Percentiles rank a stretch among this genome's conserved stretches.
phyloP scores from a whole-genome alignment of 306 rosid genomes.

The Cotoneaster glaucophyllus region DNA sequence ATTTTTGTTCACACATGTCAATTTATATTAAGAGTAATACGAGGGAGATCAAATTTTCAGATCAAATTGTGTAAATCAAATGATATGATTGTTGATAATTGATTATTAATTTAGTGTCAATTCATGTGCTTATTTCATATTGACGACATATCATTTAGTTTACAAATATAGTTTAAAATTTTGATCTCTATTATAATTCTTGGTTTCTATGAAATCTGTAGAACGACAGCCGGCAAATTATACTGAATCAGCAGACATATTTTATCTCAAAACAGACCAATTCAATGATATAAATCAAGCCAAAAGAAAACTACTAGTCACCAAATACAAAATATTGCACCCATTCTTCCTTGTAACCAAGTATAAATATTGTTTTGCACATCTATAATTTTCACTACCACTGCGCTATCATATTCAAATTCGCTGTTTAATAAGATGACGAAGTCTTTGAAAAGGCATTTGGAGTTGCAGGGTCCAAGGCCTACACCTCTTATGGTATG shows the following conservation, averaged over 20 bases:
- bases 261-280: neutral
- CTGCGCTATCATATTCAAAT: neutral
- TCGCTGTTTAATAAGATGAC: neutral
- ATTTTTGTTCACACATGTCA: too few relatives aligned
- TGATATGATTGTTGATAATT: too few relatives aligned
- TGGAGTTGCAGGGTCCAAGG: slow-evolving; percentile 28
- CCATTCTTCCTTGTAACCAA: neutral
- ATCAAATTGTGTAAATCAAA: too few relatives aligned
- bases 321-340: neutral
- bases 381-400: neutral
- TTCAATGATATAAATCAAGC: neutral
- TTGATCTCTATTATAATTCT: neutral
- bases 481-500: slow-evolving; percentile 20
- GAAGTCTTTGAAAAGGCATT: neutral
- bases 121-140: too few relatives aligned
- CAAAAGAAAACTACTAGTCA: neutral
- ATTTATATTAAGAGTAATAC: neutral
- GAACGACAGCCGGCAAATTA: neutral
- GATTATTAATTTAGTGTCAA: too few relatives aligned
- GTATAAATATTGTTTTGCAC: neutral
- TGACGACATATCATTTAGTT: too few relatives aligned
- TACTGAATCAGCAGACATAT: neutral
- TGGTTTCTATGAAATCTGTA: neutral
- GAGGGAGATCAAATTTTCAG: fast-evolving
- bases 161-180: too few relatives aligned